Evolutionary conservation across 768 basidiomycete species (phyloP), one percentile per base, ranked within the genome.

Genomic region (Cystobasidiopsis lactophilus): DNA sequence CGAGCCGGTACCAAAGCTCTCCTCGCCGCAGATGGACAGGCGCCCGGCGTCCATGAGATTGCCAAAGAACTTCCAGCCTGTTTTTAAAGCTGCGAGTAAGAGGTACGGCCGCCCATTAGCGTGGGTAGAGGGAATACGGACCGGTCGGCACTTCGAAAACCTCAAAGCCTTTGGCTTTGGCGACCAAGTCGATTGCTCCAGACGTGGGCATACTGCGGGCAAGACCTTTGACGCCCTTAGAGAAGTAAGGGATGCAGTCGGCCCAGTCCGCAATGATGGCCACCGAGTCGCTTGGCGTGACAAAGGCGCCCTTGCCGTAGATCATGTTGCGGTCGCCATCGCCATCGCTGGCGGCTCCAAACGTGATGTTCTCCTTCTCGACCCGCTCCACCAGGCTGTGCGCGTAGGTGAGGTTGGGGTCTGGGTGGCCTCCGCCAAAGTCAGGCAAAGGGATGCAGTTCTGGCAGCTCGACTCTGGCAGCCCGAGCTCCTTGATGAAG

Each of bases 241-340:
- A 74, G 73, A 89, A 91, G 71, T 89, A 89, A 11, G 86, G 86
- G 59, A 89, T 88, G 51, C 73, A 73, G 53, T 88, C 76, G 14
- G 84, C 65, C 85, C 85, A 95, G 68, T 96, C 80, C 30, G 93
- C 93, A 63, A 98, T 98, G 71, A 98, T 86, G 26, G 93, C 93
- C 54, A 98, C 91, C 9, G 85, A 89, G 69, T 98, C 93, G 7
- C 80, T 83, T 16, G 93, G 93, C 11, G 91, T 96, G 57, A 98
- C 93, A 67, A 98, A 98, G 41, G 93, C 93, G 56, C 82, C 81
- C 66, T 82, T 81, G 60, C 93, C 93, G 68, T 98, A 98, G 65
- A 98, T 96, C 93, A 98, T 96, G 73, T 98, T 96, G 58, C 93
- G 71, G 67, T 96, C 93, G 38, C 93, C 91, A 61, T 96, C 93